These are phyloP conservation scores for Fusarium haematococcum DNA, from an alignment of 2,329 filamentous ascomycete genomes.

Conservation along the genomic window DNA sequence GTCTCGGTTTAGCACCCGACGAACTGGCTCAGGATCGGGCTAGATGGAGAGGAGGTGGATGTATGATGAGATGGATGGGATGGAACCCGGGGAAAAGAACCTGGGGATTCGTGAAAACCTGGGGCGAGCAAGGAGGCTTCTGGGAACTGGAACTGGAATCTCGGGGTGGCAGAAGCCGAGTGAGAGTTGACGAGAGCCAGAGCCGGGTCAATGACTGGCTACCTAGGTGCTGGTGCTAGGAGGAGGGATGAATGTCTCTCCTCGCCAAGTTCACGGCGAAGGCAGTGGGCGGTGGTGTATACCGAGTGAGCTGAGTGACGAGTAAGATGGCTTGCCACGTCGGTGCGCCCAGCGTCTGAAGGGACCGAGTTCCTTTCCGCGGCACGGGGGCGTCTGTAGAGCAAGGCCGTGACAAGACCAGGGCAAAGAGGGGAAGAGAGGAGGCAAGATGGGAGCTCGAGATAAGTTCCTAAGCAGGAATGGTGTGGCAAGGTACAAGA, in stretches of 20 bases:
- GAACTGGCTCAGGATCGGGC: constrained; percentile 40
- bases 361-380: background rate
- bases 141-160: constrained; percentile 5
- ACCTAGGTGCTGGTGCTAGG: background rate
- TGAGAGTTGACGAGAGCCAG: constrained; percentile 1
- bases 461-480: constrained; percentile 19
- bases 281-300: background rate
- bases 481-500: constrained; percentile 34
- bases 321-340: constrained; percentile 30
- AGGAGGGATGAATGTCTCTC: background rate
- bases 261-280: background rate
- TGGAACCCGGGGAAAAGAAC: constrained; percentile 9
- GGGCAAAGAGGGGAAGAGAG: constrained; percentile 36
- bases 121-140: background rate
- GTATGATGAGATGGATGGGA: constrained; percentile 22
- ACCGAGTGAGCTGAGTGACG: constrained; percentile 18
- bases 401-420: background rate
- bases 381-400: constrained; percentile 15
- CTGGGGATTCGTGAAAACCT: constrained; percentile 11
- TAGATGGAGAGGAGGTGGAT: constrained; percentile 27
- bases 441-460: constrained; percentile 20
- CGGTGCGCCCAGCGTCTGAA: constrained; percentile 7
- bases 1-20: constrained; percentile 34
- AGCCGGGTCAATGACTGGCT: background rate
- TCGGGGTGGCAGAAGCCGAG: constrained; percentile 33